Evolutionary conservation across 2,329 filamentous ascomycete genomes (phyloP), one percentile per base, ranked within the genome.

Genomic region (Verticillium dahliae): DNA sequence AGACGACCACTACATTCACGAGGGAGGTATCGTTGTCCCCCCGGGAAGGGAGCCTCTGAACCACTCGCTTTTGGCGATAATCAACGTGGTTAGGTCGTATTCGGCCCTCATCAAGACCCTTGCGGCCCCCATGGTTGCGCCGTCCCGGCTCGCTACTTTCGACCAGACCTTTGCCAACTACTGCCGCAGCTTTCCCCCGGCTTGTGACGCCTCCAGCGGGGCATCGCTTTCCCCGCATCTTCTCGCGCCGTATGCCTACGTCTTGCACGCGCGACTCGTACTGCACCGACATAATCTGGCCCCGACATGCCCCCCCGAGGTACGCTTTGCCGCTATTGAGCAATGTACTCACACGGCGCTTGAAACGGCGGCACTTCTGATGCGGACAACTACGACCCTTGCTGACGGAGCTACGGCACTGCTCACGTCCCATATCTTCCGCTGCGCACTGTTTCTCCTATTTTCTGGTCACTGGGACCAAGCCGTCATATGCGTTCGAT

Each of bases 211-310:
- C 2, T 79, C 83, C 15, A 88, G 87, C 63, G 80, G 84, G 35
- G 83, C 86, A 7, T 81, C 86, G 7, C 80, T 97, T 52, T 88
- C 95, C 62, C 87, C 91, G 9, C 83, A 88, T 59, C 86, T 89
- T 50, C 80, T 98, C 14, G 85, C 87, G 33, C 90, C 92, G 0
- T 80, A 96, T 9, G 83, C 90, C 37, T 88, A 91, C 69, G 83
- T 98, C 9, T 88, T 97, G 63, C 90, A 91, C 63, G 88, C 90
- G 15, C 89, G 92, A n/a, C 83, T 97, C 35, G 80, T 95, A 41
- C 83, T 99, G 9, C 91, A 97, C 74, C 86, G 95, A 52, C 92
- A 96, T 69, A 97, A 98, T 69, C 81, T 98, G 9, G 88, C 87
- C 0, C 90, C 92, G 0, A 80, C 80, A 10, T 92, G 89, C 69